Base-by-base conservation (phyloP, 2,329 filamentous ascomycete species). In the Tolypocladium ophioglossoides region DNA sequence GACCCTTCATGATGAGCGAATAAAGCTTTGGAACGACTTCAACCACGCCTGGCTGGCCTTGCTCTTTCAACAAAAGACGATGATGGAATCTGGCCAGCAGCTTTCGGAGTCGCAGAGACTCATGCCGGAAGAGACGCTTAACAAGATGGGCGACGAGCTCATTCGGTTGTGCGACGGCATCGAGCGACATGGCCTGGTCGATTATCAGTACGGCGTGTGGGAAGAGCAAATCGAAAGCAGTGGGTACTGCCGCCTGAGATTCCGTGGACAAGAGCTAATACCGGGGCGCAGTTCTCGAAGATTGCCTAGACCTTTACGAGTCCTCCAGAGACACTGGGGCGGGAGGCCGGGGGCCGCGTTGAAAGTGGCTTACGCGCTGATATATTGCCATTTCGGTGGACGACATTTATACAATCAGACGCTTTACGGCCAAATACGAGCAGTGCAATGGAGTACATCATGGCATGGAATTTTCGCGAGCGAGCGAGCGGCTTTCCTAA, bases 121-220 rank as follows among this genome's bases (percentile, higher is more conserved):
- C 14, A 79, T 97, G 62, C 79, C 80, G 35, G 76, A 80, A 59
- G 84, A 87, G 3, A 79, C 77, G 27, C 76, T 97, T 50, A 83
- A 88, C 63, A 85, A 84, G 61, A 85, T 97, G 80, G 90, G 89
- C 14, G 85, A 86, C 53, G 87, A 95, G 63, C 72, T 99, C 34
- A 80, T 95, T 54, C 80, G 84, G 51, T 76, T 96, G 51, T 95
- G 91, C 67, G 91, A 97, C 67, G 82, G 82, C 51, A 81, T 97
- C 58, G 92, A 97, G 70, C 85, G 87, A 61, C 86, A 95, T 66
- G 94, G 94, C n/a, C 74, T 99, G 50, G 90, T 99, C 12, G 94
- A 99, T 72, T 99, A 97, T 68, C 87, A 97, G 65, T 95, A 96
- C 74, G 94, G 94, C 10, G 89, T 97, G 30, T 95, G 90, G 82